Conservation (phyloP, 441 rosid genomes). For the Populus hybrid region DNA sequence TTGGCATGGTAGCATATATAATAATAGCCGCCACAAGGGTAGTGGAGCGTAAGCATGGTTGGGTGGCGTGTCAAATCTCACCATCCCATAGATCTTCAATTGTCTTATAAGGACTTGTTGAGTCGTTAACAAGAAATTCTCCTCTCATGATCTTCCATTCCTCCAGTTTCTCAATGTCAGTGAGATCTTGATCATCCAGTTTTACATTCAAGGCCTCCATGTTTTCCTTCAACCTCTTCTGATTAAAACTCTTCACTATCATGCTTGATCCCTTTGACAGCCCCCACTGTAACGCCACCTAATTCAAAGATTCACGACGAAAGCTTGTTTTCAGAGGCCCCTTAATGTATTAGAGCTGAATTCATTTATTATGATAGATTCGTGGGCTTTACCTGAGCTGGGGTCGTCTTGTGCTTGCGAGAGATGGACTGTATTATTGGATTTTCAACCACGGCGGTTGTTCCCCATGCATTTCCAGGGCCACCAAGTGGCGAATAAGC, state of each 20-base stretch:
- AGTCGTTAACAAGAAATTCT: conserved; percentile 57
- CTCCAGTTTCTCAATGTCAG: conserved; percentile 49
- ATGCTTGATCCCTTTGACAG: conserved; percentile 71
- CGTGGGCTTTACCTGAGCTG: conserved; percentile 53
- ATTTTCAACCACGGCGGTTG: conserved; percentile 63
- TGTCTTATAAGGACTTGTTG: conserved; percentile 75
- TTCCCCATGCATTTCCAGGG: conserved; percentile 82
- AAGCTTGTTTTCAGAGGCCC: not conserved
- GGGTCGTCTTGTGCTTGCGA: conserved; percentile 55
- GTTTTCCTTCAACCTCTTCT: conserved; percentile 62
- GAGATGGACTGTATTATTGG: conserved; percentile 68
- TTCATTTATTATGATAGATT: not conserved
- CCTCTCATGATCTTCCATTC: conserved; percentile 86
- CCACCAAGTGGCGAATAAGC: conserved; percentile 88
- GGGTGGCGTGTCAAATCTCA: conserved; percentile 43
- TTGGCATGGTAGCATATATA: not conserved
- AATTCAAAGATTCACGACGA: not conserved
- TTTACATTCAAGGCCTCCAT: conserved; percentile 45
- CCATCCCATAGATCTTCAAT: conserved; percentile 73
- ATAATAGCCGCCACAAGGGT: not conserved
- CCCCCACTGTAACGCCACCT: conserved; percentile 88
- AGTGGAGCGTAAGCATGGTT: not conserved
- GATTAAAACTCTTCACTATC: conserved; percentile 75
- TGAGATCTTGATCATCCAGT: conserved; percentile 54
- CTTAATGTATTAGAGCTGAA: not conserved